phyloP scores from a whole-genome alignment of 2,329 filamentous ascomycete species.

The Aspergillus cejpii region DNA sequence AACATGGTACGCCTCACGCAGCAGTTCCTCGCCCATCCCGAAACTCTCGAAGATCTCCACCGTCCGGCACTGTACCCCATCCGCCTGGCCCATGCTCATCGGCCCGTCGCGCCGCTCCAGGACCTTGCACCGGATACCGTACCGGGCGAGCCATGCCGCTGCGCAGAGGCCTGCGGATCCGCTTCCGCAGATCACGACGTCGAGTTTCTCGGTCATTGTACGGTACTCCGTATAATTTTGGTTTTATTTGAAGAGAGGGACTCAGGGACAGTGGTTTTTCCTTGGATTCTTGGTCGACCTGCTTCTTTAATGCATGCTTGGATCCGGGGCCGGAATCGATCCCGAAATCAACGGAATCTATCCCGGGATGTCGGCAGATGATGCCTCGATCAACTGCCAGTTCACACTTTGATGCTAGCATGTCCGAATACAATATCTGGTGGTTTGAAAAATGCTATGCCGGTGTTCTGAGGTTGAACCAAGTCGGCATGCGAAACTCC shows the following conservation, averaged over 20 bases:
- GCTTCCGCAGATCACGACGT: conserved; percentile 56
- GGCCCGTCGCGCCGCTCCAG: conserved; percentile 53
- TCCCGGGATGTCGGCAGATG: neutral
- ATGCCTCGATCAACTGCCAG: neutral
- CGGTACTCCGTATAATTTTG: neutral
- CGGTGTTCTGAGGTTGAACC: too few relatives aligned
- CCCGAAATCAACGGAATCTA: conserved; percentile 2
- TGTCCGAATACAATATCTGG: too few relatives aligned
- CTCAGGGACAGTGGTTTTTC: too few relatives aligned
- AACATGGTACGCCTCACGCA: conserved; percentile 53
- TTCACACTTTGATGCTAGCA: too few relatives aligned
- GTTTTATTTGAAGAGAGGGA: neutral
- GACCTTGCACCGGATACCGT: conserved; percentile 51
- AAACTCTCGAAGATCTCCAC: conserved; percentile 59
- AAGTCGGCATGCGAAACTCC: too few relatives aligned
- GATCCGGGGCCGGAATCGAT: conserved; percentile 6
- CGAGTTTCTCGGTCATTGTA: conserved; percentile 26
- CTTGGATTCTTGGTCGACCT: neutral
- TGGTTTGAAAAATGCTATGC: too few relatives aligned
- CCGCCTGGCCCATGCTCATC: conserved; percentile 55
- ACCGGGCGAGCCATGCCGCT: conserved; percentile 55
- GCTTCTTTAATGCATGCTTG: neutral
- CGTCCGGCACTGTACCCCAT: conserved; percentile 56
- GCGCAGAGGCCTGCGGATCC: conserved; percentile 58
- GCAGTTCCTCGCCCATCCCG: conserved; percentile 48